A percentile compares a stretch with the other conserved stretches of the same genome.
phyloP scores from a whole-genome alignment of 1,284 basidiomycete species.

The Malassezia yamatoensis region DNA sequence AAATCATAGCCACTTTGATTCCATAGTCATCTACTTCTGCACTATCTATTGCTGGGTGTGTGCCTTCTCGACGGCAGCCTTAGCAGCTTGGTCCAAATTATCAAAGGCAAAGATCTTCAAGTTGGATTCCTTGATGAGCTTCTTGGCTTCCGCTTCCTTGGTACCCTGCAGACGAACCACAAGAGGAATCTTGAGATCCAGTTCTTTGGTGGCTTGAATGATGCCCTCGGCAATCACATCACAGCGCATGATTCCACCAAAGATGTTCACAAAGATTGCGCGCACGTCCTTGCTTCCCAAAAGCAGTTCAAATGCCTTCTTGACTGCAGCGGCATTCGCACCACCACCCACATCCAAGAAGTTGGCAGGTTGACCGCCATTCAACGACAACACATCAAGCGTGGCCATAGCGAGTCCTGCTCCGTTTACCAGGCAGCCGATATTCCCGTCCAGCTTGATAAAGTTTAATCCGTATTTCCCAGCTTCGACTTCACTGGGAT shows the following conservation, averaged over 20 bases:
- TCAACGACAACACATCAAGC: conserved; percentile 89
- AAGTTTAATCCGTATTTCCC: conserved; percentile 79
- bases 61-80: conserved; percentile 20
- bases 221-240: conserved; percentile 68
- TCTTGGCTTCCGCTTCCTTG: conserved; percentile 88
- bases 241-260: conserved; percentile 86
- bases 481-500: conserved; percentile 81
- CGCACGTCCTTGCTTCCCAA: conserved; percentile 82
- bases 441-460: conserved; percentile 96
- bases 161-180: conserved; percentile 93
- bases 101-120: conserved; percentile 55
- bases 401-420: conserved; percentile 99
- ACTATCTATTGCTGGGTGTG: background rate
- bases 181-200: conserved; percentile 72
- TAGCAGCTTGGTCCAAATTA: conserved; percentile 26
- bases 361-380: conserved; percentile 70
- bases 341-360: conserved; percentile 97
- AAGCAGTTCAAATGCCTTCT: conserved; percentile 96
- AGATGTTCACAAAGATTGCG: conserved; percentile 89
- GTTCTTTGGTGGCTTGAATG: conserved; percentile 90
- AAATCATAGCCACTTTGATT: background rate
- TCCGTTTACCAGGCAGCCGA: conserved; percentile 97
- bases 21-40: background rate
- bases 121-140: conserved; percentile 64
- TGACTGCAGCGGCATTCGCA: conserved; percentile 94